A percentile compares a stretch with the other conserved stretches of the same genome.
Evolutionary conservation across 345 rosid genomes (phyloP).

Genomic region (Erodium maritimum): DNA sequence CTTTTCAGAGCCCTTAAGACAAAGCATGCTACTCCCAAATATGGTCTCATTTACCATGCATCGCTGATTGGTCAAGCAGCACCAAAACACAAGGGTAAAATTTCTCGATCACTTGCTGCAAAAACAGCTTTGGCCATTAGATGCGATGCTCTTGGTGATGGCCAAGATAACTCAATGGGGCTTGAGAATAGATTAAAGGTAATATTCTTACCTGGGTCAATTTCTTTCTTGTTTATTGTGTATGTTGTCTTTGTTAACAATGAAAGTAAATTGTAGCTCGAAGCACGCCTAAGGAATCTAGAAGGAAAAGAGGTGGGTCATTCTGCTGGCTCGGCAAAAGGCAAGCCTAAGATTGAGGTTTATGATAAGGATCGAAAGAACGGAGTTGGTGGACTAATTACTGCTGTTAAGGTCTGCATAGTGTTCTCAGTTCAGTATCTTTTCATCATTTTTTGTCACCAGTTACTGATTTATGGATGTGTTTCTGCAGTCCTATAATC

Average conservation of each 20-base stretch:
- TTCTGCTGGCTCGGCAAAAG: constrained; percentile 77
- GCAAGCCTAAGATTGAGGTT: constrained; percentile 82
- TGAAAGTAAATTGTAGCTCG: constrained; percentile 40
- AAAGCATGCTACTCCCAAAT: constrained; percentile 73
- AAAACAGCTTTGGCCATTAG: constrained; percentile 10
- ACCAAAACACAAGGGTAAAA: constrained; percentile 74
- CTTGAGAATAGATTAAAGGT: constrained; percentile 75
- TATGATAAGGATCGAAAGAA: constrained; percentile 76
- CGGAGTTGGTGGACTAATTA: constrained; percentile 56
- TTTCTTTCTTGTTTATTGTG: background rate
- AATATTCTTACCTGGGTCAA: no score
- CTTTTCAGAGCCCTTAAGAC: background rate
- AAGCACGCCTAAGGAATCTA: constrained; percentile 63
- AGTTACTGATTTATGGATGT: background rate
- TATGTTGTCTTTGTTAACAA: background rate
- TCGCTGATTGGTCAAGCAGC: constrained; percentile 84
- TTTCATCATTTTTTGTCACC: constrained; percentile 35
- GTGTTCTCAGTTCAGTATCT: constrained; percentile 9
- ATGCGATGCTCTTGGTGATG: constrained; percentile 81
- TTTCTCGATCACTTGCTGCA: constrained; percentile 21
- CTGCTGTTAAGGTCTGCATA: constrained; percentile 62
- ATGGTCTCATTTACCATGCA: constrained; percentile 82
- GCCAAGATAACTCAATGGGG: constrained; percentile 72
- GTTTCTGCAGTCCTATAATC: constrained; percentile 53
- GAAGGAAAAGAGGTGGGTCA: constrained; percentile 70